Evolutionary conservation across 495 filamentous ascomycete genomes (phyloP), one percentile per base, ranked within the genome.

Genomic region (Podospora bellae-mahoneyi): DNA sequence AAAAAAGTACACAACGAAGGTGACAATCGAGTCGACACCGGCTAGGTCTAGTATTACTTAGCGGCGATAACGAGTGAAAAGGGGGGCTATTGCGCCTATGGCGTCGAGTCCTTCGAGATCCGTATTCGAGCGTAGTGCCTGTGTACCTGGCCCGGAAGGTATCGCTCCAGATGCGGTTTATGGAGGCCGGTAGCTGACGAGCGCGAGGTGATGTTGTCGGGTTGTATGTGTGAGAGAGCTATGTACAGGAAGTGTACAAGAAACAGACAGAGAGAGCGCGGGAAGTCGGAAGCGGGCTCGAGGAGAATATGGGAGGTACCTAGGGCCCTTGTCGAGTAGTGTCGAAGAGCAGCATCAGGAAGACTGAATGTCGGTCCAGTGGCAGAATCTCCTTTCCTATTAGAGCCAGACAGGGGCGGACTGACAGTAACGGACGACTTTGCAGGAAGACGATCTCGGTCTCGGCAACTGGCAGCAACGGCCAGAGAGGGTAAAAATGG

Each of bases 231-330:
- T 19, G n/a, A 58, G 55, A 2, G n/a, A 58, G 55, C n/a, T 20
- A 58, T 58, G 55, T 20, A 58, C n/a, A 58, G 55, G 23, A 26
- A 58, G 55, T 32, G 30, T 58, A 58, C 55, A 26, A 26, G 5
- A 58, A n/a, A 58, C 55, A 58, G 55, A 58, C 55, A 58, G 55
- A 58, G n/a, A 58, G 55, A 58, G 23, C 55, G n/a, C 55, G 55
- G 18, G 23, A 58, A 5, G 55, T 58, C 55, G 55, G 55, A 58
- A 58, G 19, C 10, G 55, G 55, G 23, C n/a, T 58, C 23, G 55
- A 26, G 16, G 15, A 58, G 55, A 20, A 58, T 26, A 58, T 26
- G 55, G 55, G 15, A 56, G 10, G 54, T 20, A 26, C 55, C n/a
- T 26, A 20, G 55, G 55, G 23, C 55, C 55, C 55, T 58, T 58